A percentile compares a stretch with the other conserved stretches of the same genome.
These are phyloP conservation scores for Ophiostoma quercus DNA, from an alignment of 2,329 filamentous ascomycete genomes.

Conservation along the genomic window DNA sequence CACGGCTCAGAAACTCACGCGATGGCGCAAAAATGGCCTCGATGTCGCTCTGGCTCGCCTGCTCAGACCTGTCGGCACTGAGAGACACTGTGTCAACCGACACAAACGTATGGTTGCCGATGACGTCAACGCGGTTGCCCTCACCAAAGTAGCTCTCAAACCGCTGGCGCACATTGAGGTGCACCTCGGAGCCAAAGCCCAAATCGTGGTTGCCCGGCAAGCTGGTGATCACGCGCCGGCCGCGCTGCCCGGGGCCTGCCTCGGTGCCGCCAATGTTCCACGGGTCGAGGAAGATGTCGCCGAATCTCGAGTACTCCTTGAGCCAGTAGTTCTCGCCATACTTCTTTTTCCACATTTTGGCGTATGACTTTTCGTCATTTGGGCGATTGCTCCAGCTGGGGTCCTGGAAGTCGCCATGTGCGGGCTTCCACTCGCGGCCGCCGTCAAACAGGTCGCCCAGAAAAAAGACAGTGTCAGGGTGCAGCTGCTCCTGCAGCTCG, in stretches of 20 bases:
- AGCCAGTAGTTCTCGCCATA: slow-evolving; percentile 84
- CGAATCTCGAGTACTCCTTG: slow-evolving; percentile 78
- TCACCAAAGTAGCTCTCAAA: slow-evolving; percentile 89
- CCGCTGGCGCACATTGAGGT: slow-evolving; percentile 70
- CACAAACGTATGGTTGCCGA: slow-evolving; percentile 94
- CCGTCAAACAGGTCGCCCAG: slow-evolving; percentile 94
- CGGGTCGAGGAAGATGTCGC: slow-evolving; percentile 72
- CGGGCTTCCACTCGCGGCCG: slow-evolving; percentile 87
- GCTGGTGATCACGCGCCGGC: slow-evolving; percentile 74
- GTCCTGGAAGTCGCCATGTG: slow-evolving; percentile 53
- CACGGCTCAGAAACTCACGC: slow-evolving; percentile 66
- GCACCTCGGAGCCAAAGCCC: slow-evolving; percentile 82
- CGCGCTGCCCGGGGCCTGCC: slow-evolving; percentile 55
- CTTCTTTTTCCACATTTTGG: slow-evolving; percentile 64
- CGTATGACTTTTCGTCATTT: slow-evolving; percentile 46
- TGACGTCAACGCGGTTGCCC: slow-evolving; percentile 81
- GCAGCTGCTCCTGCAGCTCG: slow-evolving; percentile 67
- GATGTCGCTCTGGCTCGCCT: slow-evolving; percentile 48
- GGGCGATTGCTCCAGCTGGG: slow-evolving; percentile 54
- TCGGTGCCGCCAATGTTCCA: slow-evolving; percentile 53
- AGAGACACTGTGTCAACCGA: slow-evolving; percentile 85
- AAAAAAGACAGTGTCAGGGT: slow-evolving; percentile 86
- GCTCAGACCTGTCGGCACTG: slow-evolving; percentile 60
- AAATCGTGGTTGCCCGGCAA: slow-evolving; percentile 93
- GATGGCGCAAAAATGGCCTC: slow-evolving; percentile 68